phyloP scores from a whole-genome alignment of 2,329 filamentous ascomycete genomes.

The Aspergillus neoniger region DNA sequence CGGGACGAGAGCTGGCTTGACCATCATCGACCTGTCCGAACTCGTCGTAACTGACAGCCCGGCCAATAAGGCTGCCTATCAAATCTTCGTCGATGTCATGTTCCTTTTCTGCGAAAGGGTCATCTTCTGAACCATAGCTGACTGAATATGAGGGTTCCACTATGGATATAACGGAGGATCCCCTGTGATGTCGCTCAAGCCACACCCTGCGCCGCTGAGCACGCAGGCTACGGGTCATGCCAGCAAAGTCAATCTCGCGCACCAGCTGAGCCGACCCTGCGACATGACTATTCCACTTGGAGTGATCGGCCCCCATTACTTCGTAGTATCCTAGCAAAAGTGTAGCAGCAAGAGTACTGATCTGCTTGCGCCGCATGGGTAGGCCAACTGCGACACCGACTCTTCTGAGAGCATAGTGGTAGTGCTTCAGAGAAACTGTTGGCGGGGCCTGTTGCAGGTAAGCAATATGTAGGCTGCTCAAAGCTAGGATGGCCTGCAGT shows the following conservation, averaged over 20 bases:
- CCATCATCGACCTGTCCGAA: slow-evolving; percentile 53
- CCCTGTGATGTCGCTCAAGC: slow-evolving; percentile 32
- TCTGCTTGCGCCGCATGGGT: slow-evolving; percentile 67
- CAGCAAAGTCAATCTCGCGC: slow-evolving; percentile 75
- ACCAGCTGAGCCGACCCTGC: slow-evolving; percentile 81
- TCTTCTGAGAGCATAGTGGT: slow-evolving; percentile 78
- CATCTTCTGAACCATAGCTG: slow-evolving; percentile 42
- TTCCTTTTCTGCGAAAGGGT: slow-evolving; percentile 46
- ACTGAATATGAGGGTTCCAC: slow-evolving; percentile 29
- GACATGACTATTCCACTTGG: slow-evolving; percentile 93
- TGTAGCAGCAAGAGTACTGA: slow-evolving; percentile 84
- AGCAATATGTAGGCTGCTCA: slow-evolving; percentile 85
- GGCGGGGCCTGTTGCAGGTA: slow-evolving; percentile 72
- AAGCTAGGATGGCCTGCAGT: slow-evolving; percentile 84
- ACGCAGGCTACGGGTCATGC: slow-evolving; percentile 71
- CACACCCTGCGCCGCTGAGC: slow-evolving; percentile 58
- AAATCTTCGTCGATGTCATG: slow-evolving; percentile 58
- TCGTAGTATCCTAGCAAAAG: slow-evolving; percentile 89
- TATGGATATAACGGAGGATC: slow-evolving; percentile 23
- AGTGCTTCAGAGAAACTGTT: slow-evolving; percentile 86
- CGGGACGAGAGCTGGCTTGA: slow-evolving; percentile 20
- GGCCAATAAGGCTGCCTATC: slow-evolving; percentile 60
- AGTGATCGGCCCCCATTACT: slow-evolving; percentile 89
- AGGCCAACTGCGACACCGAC: slow-evolving; percentile 75
- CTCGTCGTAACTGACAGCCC: slow-evolving; percentile 59